Percentiles rank a stretch among this genome's conserved stretches.
Evolutionary conservation across 179 eudicot genomes (phyloP).

Genomic region (Vitellaria paradoxa): DNA sequence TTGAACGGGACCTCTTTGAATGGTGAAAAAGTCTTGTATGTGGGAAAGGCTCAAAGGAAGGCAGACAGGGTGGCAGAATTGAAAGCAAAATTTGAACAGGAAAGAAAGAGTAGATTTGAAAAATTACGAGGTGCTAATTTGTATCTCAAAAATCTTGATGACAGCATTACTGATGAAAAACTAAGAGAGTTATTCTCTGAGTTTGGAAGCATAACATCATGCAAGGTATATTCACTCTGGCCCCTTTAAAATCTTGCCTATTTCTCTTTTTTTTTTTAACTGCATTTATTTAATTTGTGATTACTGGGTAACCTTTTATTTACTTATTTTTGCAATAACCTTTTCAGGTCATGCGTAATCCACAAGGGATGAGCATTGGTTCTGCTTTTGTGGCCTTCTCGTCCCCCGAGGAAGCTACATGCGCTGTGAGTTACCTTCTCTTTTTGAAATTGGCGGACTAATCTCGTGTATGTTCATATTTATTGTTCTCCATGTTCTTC

Average conservation of each 20-base stretch:
- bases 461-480: background rate
- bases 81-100: conserved; percentile 46
- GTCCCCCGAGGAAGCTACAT: conserved; percentile 50
- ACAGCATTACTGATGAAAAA: conserved; percentile 47
- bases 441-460: conserved; percentile 3
- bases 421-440: conserved; percentile 44
- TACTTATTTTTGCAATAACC: background rate
- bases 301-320: background rate
- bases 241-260: background rate
- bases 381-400: conserved; percentile 71
- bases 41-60: conserved; percentile 63
- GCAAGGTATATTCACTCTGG: conserved; percentile 40
- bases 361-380: conserved; percentile 60
- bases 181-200: conserved; percentile 47
- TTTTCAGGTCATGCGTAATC: conserved; percentile 46
- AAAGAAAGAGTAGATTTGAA: conserved; percentile 37
- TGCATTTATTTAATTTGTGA: background rate
- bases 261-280: background rate
- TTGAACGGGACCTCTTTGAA: conserved; percentile 36
- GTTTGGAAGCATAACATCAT: conserved; percentile 46
- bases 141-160: conserved; percentile 65
- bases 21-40: conserved; percentile 52
- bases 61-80: conserved; percentile 51
- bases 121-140: conserved; percentile 53
- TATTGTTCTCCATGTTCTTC: conserved; percentile 5